These are phyloP conservation scores for Neodidymelliopsis sp. DNA, from an alignment of 2,329 filamentous ascomycete genomes.

Conservation along the genomic window DNA sequence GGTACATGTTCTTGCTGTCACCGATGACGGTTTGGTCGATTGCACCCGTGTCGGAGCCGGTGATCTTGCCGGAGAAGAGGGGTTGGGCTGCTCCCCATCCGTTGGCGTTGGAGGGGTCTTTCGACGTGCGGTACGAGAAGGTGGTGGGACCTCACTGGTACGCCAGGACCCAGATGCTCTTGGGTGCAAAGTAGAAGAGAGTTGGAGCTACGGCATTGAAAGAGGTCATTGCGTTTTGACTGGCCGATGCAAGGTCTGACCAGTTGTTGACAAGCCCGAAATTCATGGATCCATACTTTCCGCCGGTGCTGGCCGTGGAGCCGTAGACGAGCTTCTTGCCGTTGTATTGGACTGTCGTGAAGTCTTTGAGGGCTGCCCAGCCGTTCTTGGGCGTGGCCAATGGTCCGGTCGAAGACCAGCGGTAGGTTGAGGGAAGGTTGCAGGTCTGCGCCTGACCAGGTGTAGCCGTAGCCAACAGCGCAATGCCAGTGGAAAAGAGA, in stretches of 20 bases:
- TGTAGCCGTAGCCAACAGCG: constrained; percentile 10
- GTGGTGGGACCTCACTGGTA: constrained; percentile 68
- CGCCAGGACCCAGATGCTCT: constrained; percentile 69
- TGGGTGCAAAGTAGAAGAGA: constrained; percentile 69
- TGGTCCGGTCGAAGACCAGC: constrained; percentile 61
- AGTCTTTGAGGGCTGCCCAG: constrained; percentile 69
- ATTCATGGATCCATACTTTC: constrained; percentile 64
- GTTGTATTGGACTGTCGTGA: constrained; percentile 64
- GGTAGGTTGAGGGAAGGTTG: constrained; percentile 62
- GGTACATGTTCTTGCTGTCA: constrained; percentile 67
- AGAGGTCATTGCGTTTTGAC: constrained; percentile 60
- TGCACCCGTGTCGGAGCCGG: constrained; percentile 59
- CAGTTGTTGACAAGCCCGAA: constrained; percentile 65
- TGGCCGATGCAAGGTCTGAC: constrained; percentile 58
- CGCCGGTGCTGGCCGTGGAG: constrained; percentile 55
- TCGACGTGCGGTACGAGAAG: constrained; percentile 68
- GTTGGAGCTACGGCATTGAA: constrained; percentile 64
- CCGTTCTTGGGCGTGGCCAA: constrained; percentile 62
- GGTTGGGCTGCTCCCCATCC: constrained; percentile 63
- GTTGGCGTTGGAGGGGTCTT: constrained; percentile 64
- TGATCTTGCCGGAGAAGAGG: constrained; percentile 65
- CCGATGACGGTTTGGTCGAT: constrained; percentile 72
- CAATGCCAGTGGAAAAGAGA: constrained; percentile 1
- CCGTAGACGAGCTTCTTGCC: constrained; percentile 68
- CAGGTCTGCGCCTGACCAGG: constrained; percentile 48